Evolutionary conservation across 805 yeast species (phyloP).

Genomic region (Debaryomyces castellii): DNA sequence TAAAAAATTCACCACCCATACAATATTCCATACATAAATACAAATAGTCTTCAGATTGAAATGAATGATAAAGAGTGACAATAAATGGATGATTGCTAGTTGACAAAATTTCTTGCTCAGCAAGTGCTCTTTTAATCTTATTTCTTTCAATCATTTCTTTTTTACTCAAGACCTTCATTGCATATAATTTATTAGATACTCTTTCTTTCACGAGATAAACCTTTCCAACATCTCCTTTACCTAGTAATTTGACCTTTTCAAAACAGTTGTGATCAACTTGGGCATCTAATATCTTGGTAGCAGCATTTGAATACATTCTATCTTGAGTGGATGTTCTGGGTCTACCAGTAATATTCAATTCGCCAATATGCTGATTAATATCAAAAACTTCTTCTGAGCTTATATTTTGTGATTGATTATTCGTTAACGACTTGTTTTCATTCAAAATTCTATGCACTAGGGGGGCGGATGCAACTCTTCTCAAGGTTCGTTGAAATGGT

Average conservation of each 20-base stretch:
- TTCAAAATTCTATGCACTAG: slow-evolving; percentile 43
- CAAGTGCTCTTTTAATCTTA: slow-evolving; percentile 89
- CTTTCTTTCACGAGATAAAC: slow-evolving; percentile 90
- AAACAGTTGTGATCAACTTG: slow-evolving; percentile 86
- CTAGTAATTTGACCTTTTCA: slow-evolving; percentile 85
- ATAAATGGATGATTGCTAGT: slow-evolving; percentile 96
- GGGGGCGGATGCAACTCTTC: slow-evolving; percentile 88
- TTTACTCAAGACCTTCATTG: slow-evolving; percentile 89
- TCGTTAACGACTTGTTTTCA: slow-evolving; percentile 14
- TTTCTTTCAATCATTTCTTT: slow-evolving; percentile 94
- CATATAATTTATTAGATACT: slow-evolving; percentile 69
- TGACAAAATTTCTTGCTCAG: slow-evolving; percentile 95
- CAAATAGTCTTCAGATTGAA: slow-evolving; percentile 88
- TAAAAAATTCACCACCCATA: slow-evolving; percentile 98
- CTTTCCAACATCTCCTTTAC: slow-evolving; percentile 97
- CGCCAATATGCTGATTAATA: slow-evolving; percentile 43
- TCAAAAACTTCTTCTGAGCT: slow-evolving; percentile 41
- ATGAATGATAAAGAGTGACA: slow-evolving; percentile 92
- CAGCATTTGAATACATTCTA: slow-evolving; percentile 69
- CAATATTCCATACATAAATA: slow-evolving; percentile 98
- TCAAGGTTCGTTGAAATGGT: slow-evolving; percentile 43
- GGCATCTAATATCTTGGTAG: slow-evolving; percentile 71
- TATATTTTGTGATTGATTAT: slow-evolving; percentile 12
- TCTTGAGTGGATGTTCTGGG: slow-evolving; percentile 43
- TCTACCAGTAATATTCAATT: slow-evolving; percentile 31